Percentiles rank a stretch among this genome's conserved stretches.
Conservation (phyloP, 345 rosid genomes). For the Arabidopsis thaliana region DNA sequence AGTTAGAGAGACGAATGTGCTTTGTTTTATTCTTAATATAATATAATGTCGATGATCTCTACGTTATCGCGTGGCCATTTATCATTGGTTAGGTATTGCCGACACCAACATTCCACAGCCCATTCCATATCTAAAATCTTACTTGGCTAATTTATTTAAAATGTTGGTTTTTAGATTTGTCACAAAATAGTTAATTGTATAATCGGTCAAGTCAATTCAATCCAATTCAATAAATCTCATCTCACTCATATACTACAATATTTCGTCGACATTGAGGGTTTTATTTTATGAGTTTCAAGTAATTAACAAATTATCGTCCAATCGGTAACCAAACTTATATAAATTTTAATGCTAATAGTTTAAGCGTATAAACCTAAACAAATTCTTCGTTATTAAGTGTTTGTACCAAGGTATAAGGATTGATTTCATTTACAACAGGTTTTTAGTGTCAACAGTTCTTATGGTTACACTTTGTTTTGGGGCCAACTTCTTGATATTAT, state of each 20-base stretch:
- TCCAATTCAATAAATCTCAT: conserved; percentile 2
- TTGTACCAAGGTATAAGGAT: no score
- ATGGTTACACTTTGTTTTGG: neutral
- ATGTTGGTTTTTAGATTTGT: conserved; percentile 23
- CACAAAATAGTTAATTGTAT: neutral
- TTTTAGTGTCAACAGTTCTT: neutral
- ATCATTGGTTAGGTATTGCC: conserved; percentile 18
- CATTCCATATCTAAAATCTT: neutral
- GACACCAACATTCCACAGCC: conserved; percentile 25
- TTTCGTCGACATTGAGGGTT: conserved; percentile 39
- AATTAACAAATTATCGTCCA: no score
- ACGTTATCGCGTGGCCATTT: neutral
- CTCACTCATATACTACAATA: neutral
- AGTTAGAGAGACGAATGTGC: conserved; percentile 4
- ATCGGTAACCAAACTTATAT: no score
- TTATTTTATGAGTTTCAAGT: neutral
- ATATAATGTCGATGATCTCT: conserved; percentile 37
- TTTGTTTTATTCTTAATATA: conserved; percentile 11
- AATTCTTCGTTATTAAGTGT: no score
- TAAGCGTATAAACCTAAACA: no score
- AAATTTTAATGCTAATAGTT: no score
- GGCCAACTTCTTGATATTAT: neutral
- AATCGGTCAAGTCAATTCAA: conserved; percentile 43
- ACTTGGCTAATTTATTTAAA: neutral
- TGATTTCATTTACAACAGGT: no score